Conservation (phyloP, 2,329 filamentous ascomycete species). For the Fusarium subglutinans region DNA sequence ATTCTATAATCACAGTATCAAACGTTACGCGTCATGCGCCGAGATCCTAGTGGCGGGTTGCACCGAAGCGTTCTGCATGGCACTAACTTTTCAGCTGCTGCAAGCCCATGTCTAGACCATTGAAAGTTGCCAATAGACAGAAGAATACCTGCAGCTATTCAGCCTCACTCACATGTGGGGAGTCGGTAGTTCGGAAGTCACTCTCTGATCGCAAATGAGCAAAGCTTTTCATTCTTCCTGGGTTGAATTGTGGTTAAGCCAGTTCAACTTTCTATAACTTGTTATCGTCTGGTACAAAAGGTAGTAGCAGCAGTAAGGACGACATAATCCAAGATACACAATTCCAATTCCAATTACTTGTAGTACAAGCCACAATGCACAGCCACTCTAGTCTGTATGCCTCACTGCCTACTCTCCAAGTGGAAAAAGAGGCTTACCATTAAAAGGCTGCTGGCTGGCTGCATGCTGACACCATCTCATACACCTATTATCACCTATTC, state of each 20-base stretch:
- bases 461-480: not conserved
- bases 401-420: not conserved
- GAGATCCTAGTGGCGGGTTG: not conserved
- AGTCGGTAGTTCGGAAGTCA: not conserved
- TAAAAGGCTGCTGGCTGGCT: not conserved
- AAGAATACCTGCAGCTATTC: not conserved
- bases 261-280: rapidly evolving
- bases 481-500: no score
- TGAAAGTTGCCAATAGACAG: not conserved
- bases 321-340: not conserved
- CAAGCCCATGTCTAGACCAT: not conserved
- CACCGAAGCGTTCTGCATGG: not conserved
- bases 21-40: rapidly evolving
- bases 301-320: not conserved
- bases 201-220: not conserved
- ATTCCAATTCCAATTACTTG: not conserved
- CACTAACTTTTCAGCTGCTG: not conserved
- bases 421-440: not conserved
- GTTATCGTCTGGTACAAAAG: not conserved
- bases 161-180: not conserved
- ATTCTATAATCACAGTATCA: not conserved
- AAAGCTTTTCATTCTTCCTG: rapidly evolving
- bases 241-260: rapidly evolving
- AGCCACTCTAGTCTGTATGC: not conserved
- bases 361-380: not conserved